phyloP scores from a whole-genome alignment of 768 basidiomycete species.

The Saitozyma podzolica region DNA sequence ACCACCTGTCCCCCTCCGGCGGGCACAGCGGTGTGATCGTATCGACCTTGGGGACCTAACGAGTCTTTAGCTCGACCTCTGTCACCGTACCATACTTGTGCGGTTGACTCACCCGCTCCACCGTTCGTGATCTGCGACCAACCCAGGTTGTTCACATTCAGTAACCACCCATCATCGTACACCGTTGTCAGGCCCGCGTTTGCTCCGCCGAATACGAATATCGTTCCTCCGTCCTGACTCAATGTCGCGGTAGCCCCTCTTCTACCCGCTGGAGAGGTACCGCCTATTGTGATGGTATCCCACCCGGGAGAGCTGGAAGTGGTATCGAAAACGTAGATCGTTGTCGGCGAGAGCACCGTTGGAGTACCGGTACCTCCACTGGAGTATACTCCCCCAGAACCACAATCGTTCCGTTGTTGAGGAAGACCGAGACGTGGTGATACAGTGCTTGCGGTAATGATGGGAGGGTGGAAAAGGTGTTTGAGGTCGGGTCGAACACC shows the following conservation, averaged over 20 bases:
- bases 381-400: conserved; percentile 66
- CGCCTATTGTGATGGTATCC: conserved; percentile 60
- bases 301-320: conserved; percentile 58
- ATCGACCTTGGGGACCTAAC: conserved; percentile 62
- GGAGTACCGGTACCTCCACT: conserved; percentile 55
- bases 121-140: conserved; percentile 71
- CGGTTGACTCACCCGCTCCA: conserved; percentile 31
- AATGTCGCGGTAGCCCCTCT: conserved; percentile 28
- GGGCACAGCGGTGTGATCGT: conserved; percentile 72
- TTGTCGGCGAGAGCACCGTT: conserved; percentile 61
- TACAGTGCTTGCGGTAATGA: conserved; percentile 66
- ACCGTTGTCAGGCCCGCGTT: conserved; percentile 58
- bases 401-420: conserved; percentile 68
- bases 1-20: conserved; percentile 63
- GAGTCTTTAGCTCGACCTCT: conserved; percentile 55
- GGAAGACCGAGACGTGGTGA: conserved; percentile 71
- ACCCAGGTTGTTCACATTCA: conserved; percentile 52
- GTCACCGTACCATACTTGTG: conserved; percentile 49
- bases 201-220: conserved; percentile 78
- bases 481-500: conserved; percentile 60
- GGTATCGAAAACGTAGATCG: conserved; percentile 67
- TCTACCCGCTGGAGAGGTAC: conserved; percentile 54
- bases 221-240: conserved; percentile 55
- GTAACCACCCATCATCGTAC: conserved; percentile 39
- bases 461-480: conserved; percentile 62